Conservation (phyloP, 805 yeast genomes). For the Limtongia smithiae region DNA sequence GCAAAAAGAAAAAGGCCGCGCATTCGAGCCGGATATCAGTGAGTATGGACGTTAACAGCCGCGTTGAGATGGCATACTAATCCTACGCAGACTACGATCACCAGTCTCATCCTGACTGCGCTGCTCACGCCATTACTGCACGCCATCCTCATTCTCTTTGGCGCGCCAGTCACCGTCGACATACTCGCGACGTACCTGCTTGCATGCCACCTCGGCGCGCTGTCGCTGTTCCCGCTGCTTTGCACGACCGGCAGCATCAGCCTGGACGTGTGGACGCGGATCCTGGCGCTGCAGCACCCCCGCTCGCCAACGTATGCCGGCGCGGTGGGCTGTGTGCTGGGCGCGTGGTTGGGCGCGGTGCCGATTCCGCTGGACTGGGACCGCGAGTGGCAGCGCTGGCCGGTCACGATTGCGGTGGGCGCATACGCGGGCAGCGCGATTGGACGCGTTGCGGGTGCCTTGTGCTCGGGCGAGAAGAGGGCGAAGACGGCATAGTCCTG, state of each 20-base stretch:
- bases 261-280: conserved; percentile 44
- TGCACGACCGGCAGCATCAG: conserved; percentile 49
- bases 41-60: neutral
- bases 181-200: conserved; percentile 55
- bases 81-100: conserved; percentile 7
- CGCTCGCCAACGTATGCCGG: conserved; percentile 41
- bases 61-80: too few relatives aligned
- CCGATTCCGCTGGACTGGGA: conserved; percentile 99
- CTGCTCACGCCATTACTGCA: conserved; percentile 33
- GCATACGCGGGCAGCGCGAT: conserved; percentile 66
- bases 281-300: conserved; percentile 34
- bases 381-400: conserved; percentile 95
- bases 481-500: neutral
- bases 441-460: conserved; percentile 48
- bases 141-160: conserved; percentile 56
- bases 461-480: neutral
- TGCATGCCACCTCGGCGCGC: conserved; percentile 57
- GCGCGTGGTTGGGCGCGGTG: conserved; percentile 89
- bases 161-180: conserved; percentile 68
- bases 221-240: conserved; percentile 64
- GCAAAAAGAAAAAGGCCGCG: conserved; percentile 5
- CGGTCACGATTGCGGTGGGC: conserved; percentile 79
- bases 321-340: conserved; percentile 48
- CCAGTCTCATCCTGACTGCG: conserved; percentile 16
- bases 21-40: too few relatives aligned